Evolutionary conservation across 1,139 yeast genomes (phyloP).

Genomic region (Suhomyces bokatorum): DNA sequence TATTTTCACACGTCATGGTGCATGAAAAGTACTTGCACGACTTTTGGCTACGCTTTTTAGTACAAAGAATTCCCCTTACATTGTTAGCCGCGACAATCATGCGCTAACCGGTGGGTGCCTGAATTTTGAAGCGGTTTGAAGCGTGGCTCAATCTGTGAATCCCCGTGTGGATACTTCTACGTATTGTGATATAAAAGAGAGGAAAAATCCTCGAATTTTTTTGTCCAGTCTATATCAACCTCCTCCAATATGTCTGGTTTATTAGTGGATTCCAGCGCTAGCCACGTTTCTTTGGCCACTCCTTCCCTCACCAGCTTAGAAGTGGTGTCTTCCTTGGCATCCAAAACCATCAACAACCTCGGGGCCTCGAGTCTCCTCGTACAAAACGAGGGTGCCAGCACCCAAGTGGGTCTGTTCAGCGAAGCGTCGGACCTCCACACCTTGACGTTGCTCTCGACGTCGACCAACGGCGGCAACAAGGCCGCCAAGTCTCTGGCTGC

Average conservation of each 20-base stretch:
- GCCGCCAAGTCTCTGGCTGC: conserved; percentile 9
- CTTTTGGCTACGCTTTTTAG: not conserved
- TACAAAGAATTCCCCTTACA: conserved; percentile 10
- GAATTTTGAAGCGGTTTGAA: conserved; percentile 11
- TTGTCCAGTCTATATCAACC: too few relatives aligned
- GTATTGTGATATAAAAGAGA: conserved; percentile 5
- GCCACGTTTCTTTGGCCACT: conserved; percentile 9
- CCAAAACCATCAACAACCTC: conserved; percentile 1
- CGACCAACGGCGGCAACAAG: conserved; percentile 10
- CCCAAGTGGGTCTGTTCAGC: conserved; percentile 12
- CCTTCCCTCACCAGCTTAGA: conserved; percentile 14
- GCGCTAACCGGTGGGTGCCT: conserved; percentile 8
- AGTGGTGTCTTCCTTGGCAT: conserved; percentile 6
- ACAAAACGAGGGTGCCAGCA: conserved; percentile 12
- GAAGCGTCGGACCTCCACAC: conserved; percentile 15
- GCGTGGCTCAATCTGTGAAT: conserved; percentile 4
- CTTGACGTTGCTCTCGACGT: conserved; percentile 11
- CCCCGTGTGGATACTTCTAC: not conserved
- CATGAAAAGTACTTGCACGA: not conserved
- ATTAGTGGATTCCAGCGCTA: conserved; percentile 14
- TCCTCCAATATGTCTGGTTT: conserved; percentile 12
- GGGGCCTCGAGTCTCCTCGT: conserved; percentile 8
- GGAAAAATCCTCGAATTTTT: not conserved
- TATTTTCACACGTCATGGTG: conserved; percentile 3
- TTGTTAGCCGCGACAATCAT: conserved; percentile 5